These are phyloP conservation scores for Dryas octopetala DNA, from an alignment of 306 rosid genomes.

Conservation along the genomic window DNA sequence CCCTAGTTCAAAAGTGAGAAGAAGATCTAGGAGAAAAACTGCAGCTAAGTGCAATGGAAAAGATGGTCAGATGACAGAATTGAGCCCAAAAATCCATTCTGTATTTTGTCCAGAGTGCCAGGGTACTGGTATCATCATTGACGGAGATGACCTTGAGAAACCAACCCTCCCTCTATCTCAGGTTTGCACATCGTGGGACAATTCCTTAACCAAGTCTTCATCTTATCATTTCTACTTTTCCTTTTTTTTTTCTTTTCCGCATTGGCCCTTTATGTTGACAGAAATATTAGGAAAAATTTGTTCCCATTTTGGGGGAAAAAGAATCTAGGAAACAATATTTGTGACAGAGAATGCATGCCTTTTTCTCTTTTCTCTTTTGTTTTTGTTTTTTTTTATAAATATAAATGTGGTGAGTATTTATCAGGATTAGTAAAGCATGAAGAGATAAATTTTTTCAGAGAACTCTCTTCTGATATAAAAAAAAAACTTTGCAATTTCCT, in stretches of 20 bases:
- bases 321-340: not conserved
- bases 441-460: not conserved
- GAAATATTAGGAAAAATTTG: not conserved
- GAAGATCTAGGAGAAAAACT: conserved; percentile 51
- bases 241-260: not conserved
- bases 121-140: conserved; percentile 62
- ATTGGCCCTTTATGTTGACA: not conserved
- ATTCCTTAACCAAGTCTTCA: conserved; percentile 2
- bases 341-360: too few relatives aligned
- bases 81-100: conserved; percentile 31
- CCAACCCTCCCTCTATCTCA: conserved; percentile 51
- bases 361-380: not conserved
- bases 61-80: conserved; percentile 35
- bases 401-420: too few relatives aligned
- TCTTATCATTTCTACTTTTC: not conserved
- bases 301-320: not conserved
- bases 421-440: not conserved
- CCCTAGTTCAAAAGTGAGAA: conserved; percentile 42
- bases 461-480: not conserved
- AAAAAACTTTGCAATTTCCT: not conserved
- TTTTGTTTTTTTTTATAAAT: not conserved
- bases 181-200: conserved; percentile 43
- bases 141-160: conserved; percentile 55
- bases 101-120: conserved; percentile 94
- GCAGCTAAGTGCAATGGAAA: conserved; percentile 40